These are phyloP conservation scores for Aphanomyces stellatus DNA, from an alignment of 352 stramenopile genomes.

Conservation along the genomic window DNA sequence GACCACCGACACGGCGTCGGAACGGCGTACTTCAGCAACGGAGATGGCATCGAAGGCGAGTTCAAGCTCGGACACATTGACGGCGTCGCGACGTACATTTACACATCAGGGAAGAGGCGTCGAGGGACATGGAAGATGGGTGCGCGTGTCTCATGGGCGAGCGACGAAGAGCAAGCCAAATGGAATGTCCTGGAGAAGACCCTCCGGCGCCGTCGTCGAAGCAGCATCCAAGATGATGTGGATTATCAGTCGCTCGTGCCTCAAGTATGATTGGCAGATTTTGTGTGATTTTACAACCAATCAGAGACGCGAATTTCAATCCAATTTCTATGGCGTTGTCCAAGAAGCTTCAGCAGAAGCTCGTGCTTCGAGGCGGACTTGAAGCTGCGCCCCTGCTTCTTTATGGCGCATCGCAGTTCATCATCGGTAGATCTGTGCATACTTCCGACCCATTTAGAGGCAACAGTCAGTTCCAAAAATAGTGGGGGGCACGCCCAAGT, in stretches of 20 bases:
- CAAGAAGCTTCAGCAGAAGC: not conserved
- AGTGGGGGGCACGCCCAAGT: no score
- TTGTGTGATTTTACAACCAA: no score
- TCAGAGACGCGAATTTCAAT: no score
- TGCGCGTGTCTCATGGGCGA: not conserved
- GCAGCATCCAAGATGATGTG: no score
- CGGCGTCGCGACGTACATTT: slow-evolving; percentile 33
- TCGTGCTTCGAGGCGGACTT: not conserved
- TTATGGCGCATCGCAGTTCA: not conserved
- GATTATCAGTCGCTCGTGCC: no score
- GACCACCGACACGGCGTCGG: slow-evolving; percentile 44
- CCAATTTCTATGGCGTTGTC: not conserved
- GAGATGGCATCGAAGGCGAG: slow-evolving; percentile 32
- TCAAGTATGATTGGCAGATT: no score
- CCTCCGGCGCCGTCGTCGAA: not conserved
- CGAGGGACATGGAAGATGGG: not conserved
- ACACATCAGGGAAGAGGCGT: not conserved
- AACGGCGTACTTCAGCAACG: slow-evolving; percentile 46
- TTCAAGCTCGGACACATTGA: slow-evolving; percentile 42
- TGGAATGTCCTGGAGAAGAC: not conserved
- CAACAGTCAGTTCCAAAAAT: no score
- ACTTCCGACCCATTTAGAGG: not conserved
- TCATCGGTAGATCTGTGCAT: not conserved
- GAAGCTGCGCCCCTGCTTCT: not conserved
- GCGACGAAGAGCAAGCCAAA: not conserved